These are phyloP conservation scores for Psidium friedrichsthalianum DNA, from an alignment of 345 rosid genomes.

Conservation along the genomic window DNA sequence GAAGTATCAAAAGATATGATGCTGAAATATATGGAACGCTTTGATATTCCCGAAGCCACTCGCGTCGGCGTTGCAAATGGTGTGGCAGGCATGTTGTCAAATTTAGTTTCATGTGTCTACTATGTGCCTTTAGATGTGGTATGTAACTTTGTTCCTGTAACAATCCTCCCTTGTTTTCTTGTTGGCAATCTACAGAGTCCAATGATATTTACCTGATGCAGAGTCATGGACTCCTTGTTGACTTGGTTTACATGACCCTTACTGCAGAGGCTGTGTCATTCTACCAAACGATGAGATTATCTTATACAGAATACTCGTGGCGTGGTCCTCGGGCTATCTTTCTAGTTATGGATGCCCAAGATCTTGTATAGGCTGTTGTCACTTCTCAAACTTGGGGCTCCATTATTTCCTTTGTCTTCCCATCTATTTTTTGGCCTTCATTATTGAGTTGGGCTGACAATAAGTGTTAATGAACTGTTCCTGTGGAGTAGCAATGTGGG, in stretches of 20 bases:
- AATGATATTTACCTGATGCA: background rate
- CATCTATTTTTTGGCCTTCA: background rate
- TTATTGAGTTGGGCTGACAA: background rate
- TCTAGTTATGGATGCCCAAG: background rate
- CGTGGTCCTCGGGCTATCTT: background rate
- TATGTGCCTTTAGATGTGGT: conserved; percentile 69
- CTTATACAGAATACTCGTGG: background rate
- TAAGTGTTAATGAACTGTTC: background rate
- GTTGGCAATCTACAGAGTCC: background rate
- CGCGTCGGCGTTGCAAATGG: conserved; percentile 56
- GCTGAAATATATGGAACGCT: conserved; percentile 25
- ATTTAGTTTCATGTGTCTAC: conserved; percentile 43
- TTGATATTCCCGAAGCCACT: conserved; percentile 39
- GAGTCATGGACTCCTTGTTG: background rate
- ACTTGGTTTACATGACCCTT: background rate
- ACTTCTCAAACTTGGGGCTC: background rate
- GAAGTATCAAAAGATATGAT: conserved; percentile 48
- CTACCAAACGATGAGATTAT: background rate
- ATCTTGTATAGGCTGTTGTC: background rate
- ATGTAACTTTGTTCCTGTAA: conserved; percentile 7
- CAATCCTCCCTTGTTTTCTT: background rate
- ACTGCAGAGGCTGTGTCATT: background rate
- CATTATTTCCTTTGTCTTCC: background rate
- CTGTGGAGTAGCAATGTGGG: background rate
- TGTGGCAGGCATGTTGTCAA: conserved; percentile 55